Conservation (phyloP, 2,329 filamentous ascomycete species). For the Apiospora arundinis region DNA sequence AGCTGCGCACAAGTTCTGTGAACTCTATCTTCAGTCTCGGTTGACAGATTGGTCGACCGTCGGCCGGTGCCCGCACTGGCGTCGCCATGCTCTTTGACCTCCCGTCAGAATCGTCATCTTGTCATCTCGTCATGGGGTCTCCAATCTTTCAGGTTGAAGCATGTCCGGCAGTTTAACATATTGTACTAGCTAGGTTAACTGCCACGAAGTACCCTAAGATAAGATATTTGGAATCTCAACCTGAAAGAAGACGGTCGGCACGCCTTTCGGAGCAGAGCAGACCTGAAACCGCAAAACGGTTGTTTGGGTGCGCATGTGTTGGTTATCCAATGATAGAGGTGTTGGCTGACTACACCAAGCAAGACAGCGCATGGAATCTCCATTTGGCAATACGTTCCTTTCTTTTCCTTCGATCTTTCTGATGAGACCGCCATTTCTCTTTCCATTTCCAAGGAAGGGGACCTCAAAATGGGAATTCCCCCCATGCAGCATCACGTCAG, state of each 20-base stretch:
- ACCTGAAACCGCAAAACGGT: not conserved
- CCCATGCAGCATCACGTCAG: conserved; percentile 16
- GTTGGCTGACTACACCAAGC: not conserved
- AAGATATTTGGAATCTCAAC: too few relatives aligned
- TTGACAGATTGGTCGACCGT: not conserved
- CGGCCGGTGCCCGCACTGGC: not conserved
- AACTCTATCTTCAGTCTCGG: not conserved
- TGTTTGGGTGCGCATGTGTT: not conserved
- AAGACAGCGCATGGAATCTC: not conserved
- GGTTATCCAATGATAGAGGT: too few relatives aligned
- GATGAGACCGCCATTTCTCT: conserved; percentile 7
- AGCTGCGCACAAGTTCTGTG: not conserved
- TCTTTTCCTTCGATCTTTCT: not conserved
- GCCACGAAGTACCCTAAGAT: too few relatives aligned
- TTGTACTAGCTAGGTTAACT: too few relatives aligned
- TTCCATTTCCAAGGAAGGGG: conserved; percentile 6
- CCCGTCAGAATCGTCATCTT: not conserved
- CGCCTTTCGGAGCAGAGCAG: not conserved
- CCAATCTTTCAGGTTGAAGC: not conserved
- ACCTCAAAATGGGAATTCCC: not conserved
- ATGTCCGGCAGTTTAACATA: too few relatives aligned
- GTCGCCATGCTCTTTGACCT: not conserved
- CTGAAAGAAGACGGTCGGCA: not conserved
- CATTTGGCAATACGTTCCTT: not conserved
- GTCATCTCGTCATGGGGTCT: conserved; percentile 12